Conservation (phyloP, 305 asterid species). For the Fraxinus albicans region DNA sequence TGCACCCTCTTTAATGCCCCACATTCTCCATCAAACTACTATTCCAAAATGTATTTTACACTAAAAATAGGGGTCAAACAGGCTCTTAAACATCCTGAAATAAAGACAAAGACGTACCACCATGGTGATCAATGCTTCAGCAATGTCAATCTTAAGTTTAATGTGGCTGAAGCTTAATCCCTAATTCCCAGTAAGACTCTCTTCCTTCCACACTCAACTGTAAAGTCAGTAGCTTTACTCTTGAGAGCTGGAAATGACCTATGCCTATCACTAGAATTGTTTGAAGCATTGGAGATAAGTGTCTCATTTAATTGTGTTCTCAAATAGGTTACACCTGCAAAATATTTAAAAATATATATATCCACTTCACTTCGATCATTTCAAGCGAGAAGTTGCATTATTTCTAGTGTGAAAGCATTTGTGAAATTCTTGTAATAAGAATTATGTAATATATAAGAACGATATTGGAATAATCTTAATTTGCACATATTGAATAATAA, state of each 20-base stretch:
- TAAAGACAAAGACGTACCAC: background rate
- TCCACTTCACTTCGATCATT: background rate
- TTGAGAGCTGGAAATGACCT: background rate
- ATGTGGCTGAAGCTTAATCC: background rate
- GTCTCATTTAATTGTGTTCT: background rate
- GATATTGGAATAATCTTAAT: too few relatives aligned
- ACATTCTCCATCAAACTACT: too few relatives aligned
- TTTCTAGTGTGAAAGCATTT: too few relatives aligned
- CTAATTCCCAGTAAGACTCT: background rate
- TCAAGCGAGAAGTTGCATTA: background rate
- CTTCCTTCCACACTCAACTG: background rate
- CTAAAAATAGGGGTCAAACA: too few relatives aligned
- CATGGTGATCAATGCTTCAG: background rate
- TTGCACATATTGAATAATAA: too few relatives aligned
- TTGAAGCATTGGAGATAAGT: background rate
- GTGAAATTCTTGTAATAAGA: too few relatives aligned
- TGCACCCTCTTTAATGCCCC: background rate
- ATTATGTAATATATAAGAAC: too few relatives aligned
- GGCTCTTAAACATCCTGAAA: background rate
- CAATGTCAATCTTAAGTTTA: background rate
- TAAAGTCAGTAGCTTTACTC: background rate
- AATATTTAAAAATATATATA: background rate
- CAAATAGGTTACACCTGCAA: background rate
- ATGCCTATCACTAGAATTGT: background rate
- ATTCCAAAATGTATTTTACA: too few relatives aligned